Percentiles rank a stretch among this genome's conserved stretches.
These are phyloP conservation scores for Royoungia palumana DNA, from an alignment of 768 basidiomycete species.

Conservation along the genomic window DNA sequence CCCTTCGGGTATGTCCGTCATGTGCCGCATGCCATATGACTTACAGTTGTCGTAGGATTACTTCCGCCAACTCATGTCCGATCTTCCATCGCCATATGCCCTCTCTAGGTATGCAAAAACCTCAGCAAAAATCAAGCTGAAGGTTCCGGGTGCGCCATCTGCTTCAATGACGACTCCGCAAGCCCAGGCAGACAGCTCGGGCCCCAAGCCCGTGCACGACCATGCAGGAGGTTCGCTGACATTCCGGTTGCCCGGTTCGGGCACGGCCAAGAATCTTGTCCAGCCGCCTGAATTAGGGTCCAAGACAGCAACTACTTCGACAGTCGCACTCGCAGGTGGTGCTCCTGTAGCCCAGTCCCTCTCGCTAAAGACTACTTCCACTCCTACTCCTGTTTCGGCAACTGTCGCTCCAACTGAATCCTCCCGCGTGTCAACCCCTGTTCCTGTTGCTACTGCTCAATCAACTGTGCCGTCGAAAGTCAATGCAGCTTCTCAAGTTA, in stretches of 20 bases:
- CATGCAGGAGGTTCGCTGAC: conserved; percentile 17
- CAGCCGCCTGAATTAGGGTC: conserved; percentile 20
- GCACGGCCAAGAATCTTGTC: conserved; percentile 18
- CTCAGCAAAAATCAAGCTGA: conserved; percentile 68
- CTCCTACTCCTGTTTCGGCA: conserved; percentile 17
- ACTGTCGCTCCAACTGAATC: conserved; percentile 23
- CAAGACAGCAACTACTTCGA: conserved; percentile 16
- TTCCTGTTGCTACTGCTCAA: conserved; percentile 11
- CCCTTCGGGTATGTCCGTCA: conserved; percentile 51
- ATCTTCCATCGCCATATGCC: conserved; percentile 65
- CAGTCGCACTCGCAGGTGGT: conserved; percentile 11
- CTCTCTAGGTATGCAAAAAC: conserved; percentile 61
- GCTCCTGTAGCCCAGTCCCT: conserved; percentile 17
- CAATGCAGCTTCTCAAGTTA: conserved; percentile 29
- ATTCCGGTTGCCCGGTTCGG: conserved; percentile 23
- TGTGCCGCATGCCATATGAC: conserved; percentile 2
- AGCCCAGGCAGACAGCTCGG: conserved; percentile 9
- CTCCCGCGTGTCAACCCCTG: conserved; percentile 19
- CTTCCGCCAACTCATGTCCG: conserved; percentile 74
- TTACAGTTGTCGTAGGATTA: conserved; percentile 48
- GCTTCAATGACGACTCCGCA: conserved; percentile 16
- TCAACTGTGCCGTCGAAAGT: conserved; percentile 15
- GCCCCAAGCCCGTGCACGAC: conserved; percentile 18
- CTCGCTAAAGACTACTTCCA: conserved; percentile 23
- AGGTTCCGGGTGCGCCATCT: conserved; percentile 44